phyloP scores from a whole-genome alignment of 805 yeast genomes.

The Pichia occidentalis region DNA sequence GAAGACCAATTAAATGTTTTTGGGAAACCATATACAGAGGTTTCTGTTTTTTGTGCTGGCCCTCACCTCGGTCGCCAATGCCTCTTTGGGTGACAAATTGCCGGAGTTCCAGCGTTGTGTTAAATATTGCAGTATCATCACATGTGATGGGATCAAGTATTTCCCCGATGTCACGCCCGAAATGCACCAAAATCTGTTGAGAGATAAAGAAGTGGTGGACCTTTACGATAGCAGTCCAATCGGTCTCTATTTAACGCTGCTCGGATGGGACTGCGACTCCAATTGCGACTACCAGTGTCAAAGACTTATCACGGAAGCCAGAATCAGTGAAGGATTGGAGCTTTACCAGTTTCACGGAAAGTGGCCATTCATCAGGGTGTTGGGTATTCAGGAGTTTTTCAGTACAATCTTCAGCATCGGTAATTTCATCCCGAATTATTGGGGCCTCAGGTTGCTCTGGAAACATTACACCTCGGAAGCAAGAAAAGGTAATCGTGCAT shows the following conservation, averaged over 20 bases:
- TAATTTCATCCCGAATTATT: slow-evolving; percentile 60
- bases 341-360: slow-evolving; percentile 90
- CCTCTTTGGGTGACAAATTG: slow-evolving; percentile 58
- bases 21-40: no score
- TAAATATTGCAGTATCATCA: slow-evolving; percentile 39
- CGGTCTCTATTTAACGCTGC: slow-evolving; percentile 34
- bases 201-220: slow-evolving; percentile 31
- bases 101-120: slow-evolving; percentile 51
- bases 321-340: slow-evolving; percentile 43
- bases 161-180: slow-evolving; percentile 21
- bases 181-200: slow-evolving; percentile 23
- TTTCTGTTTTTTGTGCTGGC: no score
- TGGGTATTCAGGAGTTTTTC: slow-evolving; percentile 81
- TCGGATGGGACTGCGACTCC: slow-evolving; percentile 69
- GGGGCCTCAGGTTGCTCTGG: slow-evolving; percentile 34
- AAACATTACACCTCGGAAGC: slow-evolving; percentile 19
- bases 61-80: slow-evolving; percentile 15
- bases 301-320: slow-evolving; percentile 54
- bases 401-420: slow-evolving; percentile 73
- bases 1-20: no score
- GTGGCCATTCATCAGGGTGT: slow-evolving; percentile 83
- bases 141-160: slow-evolving; percentile 23
- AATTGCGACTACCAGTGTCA: slow-evolving; percentile 96
- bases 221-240: slow-evolving; percentile 35
- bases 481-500: slow-evolving; percentile 19